phyloP scores from a whole-genome alignment of 495 filamentous ascomycete genomes.

The Aspergillus asperescens region DNA sequence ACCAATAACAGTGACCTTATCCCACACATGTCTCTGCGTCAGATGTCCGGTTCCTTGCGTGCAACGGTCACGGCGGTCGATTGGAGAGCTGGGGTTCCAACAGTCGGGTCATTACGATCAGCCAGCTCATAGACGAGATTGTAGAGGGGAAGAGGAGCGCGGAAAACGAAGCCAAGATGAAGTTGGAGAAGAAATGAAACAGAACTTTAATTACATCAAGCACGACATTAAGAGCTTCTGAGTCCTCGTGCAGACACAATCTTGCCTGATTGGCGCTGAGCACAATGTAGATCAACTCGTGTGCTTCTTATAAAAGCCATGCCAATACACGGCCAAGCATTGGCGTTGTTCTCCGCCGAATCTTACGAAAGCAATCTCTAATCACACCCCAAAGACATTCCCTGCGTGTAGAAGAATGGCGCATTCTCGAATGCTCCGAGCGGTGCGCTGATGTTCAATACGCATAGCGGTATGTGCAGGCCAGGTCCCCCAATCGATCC shows the following conservation, averaged over 20 bases:
- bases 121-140: too few relatives aligned
- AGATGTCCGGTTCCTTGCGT: not conserved
- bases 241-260: not conserved
- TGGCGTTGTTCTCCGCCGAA: slow-evolving; percentile 7
- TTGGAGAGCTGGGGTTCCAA: not conserved
- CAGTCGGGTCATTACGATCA: not conserved
- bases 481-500: slow-evolving; percentile 22
- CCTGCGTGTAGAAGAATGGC: too few relatives aligned
- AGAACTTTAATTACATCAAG: not conserved
- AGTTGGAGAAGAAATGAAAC: not conserved
- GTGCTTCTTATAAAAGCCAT: not conserved
- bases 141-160: not conserved
- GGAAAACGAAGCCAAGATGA: not conserved
- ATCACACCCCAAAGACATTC: too few relatives aligned
- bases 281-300: slow-evolving; percentile 1
- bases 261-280: slow-evolving; percentile 8
- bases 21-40: not conserved
- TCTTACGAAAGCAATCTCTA: not conserved
- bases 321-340: slow-evolving; percentile 14
- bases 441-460: too few relatives aligned
- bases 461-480: slow-evolving; percentile 23
- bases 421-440: too few relatives aligned
- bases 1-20: not conserved
- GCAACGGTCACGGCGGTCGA: not conserved
- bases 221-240: not conserved